Base-by-base conservation (phyloP, 1,284 basidiomycete species). In the Phaffia rhodozyma region DNA sequence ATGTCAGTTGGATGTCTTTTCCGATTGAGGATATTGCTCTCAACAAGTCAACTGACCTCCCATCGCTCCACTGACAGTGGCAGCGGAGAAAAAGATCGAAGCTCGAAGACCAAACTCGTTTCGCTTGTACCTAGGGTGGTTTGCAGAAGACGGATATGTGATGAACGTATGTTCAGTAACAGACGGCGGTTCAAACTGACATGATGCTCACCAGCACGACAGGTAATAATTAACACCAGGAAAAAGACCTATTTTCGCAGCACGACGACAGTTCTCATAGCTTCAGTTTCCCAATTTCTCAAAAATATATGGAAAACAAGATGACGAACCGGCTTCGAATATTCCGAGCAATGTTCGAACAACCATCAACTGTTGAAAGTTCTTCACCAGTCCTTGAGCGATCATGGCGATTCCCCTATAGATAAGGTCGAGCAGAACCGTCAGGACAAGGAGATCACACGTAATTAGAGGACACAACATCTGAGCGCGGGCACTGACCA, bases 371-470 rank as follows among this genome's bases (percentile, higher is more conserved):
- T 72, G 71, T 1, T 55, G 65, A 57, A 73, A 76, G 70, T 74
- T 74, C 53, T 70, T 70, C 55, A 75, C 73, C 66, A 76, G 71
- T 20, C 76, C 74, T 71, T 76, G 77, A 29, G 71, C 67, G n/a
- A 74, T 71, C 75, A 76, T 77, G 68, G 75, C 73, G 16, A 73
- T 60, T 62, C 76, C 76, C 76, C 76, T 76, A 21, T 68, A 68
- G 32, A 77, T 55, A 71, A 73, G 72, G 60, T 70, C 70, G 60
- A 68, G 69, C 5, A 70, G 69, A 29, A 11, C 6, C 18, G 16
- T 20, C 25, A 32, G 53, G 7, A 32, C 27, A 32, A 57, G 25
- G 32, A 34, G 9, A 34, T 21, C 32, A 32, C 18, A 11, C 6
- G 38, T 32, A 1, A 23, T 43, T 55, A 13, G 34, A 55, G 47